phyloP scores from a whole-genome alignment of 768 basidiomycete species.

The Leccinum boreale region DNA sequence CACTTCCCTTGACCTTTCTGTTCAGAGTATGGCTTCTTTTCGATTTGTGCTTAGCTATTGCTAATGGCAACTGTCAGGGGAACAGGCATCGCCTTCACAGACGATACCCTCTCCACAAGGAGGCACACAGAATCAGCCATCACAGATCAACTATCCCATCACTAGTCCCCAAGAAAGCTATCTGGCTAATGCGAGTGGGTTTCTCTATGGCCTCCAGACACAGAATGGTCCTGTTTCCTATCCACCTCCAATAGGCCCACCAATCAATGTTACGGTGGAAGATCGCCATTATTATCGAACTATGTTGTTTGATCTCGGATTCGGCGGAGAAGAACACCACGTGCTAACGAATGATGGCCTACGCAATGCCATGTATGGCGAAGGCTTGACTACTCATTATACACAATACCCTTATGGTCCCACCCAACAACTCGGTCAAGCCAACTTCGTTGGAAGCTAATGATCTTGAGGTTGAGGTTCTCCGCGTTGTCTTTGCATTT shows the following conservation, averaged over 20 bases:
- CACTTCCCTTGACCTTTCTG: constrained; percentile 52
- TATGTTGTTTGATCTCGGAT: constrained; percentile 74
- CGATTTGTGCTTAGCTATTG: not conserved
- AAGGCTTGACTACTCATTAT: constrained; percentile 34
- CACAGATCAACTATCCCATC: constrained; percentile 16
- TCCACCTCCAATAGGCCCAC: constrained; percentile 34
- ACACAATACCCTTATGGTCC: constrained; percentile 33
- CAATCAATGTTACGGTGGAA: constrained; percentile 32
- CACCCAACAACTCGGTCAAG: constrained; percentile 20
- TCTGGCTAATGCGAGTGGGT: constrained; percentile 8
- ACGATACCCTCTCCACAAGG: constrained; percentile 23
- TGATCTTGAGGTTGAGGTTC: not conserved
- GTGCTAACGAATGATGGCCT: constrained; percentile 22
- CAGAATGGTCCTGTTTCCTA: constrained; percentile 17
- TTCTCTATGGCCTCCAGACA: constrained; percentile 12
- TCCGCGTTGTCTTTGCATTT: not conserved
- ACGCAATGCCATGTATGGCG: constrained; percentile 28
- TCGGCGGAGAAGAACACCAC: constrained; percentile 42
- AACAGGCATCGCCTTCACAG: constrained; percentile 21
- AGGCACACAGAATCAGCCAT: constrained; percentile 7
- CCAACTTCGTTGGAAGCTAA: constrained; percentile 23
- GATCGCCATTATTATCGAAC: constrained; percentile 71
- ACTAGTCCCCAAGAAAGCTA: constrained; percentile 20
- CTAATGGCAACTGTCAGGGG: constrained; percentile 18
- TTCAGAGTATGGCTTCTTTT: constrained; percentile 42